These are phyloP conservation scores for Herpomyces periplanetae DNA, from an alignment of 2,329 filamentous ascomycete species.

Conservation along the genomic window DNA sequence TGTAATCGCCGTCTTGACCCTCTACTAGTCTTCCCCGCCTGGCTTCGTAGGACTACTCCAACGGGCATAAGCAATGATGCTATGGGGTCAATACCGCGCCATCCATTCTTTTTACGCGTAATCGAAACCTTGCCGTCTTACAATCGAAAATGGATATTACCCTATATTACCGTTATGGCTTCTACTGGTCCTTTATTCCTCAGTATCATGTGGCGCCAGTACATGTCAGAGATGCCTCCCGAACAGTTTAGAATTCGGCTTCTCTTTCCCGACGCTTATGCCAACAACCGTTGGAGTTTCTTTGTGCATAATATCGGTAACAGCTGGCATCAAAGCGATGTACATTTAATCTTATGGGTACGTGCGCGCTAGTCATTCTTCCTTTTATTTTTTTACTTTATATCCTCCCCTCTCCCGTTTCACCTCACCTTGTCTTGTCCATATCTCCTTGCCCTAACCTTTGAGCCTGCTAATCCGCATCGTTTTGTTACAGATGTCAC, in stretches of 20 bases:
- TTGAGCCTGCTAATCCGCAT: neutral
- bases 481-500: slow-evolving; percentile 10
- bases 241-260: slow-evolving; percentile 18
- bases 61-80: slow-evolving; percentile 48
- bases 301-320: slow-evolving; percentile 23
- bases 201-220: slow-evolving; percentile 34
- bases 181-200: slow-evolving; percentile 35
- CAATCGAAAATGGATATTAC: slow-evolving; percentile 23
- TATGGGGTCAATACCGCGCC: slow-evolving; percentile 29
- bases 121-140: slow-evolving; percentile 26
- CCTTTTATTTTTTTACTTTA: too few species aligned
- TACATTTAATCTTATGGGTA: slow-evolving; percentile 22
- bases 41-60: slow-evolving; percentile 26
- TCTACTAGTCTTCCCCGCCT: slow-evolving; percentile 24
- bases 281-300: slow-evolving; percentile 25
- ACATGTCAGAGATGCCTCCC: slow-evolving; percentile 14
- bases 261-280: slow-evolving; percentile 28
- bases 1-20: slow-evolving; percentile 26
- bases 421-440: neutral
- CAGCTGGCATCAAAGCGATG: slow-evolving; percentile 23
- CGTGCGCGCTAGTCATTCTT: slow-evolving; percentile 3
- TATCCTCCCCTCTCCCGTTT: slow-evolving; percentile 1
- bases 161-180: slow-evolving; percentile 44
- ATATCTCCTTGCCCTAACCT: slow-evolving; percentile 1
- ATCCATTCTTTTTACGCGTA: slow-evolving; percentile 30